phyloP scores from a whole-genome alignment of 202 grass and related monocot species.

The Hordeum pubiflorum region DNA sequence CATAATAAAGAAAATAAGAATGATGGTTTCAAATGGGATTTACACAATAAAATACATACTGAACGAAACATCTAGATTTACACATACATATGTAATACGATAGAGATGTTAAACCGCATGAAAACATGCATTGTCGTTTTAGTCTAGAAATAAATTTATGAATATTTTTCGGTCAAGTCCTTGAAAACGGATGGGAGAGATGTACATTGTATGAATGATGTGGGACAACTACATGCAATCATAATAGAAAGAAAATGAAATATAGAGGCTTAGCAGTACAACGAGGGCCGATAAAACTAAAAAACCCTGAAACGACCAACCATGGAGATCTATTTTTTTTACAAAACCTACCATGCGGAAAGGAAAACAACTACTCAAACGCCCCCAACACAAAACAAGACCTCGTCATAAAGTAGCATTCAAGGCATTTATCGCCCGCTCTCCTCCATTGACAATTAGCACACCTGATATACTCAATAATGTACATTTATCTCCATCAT shows the following conservation, averaged over 20 bases:
- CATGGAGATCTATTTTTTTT: not conserved
- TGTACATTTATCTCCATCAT: not conserved
- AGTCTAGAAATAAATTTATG: not conserved
- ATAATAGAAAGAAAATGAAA: too few relatives aligned
- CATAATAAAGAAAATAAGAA: not conserved
- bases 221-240: not conserved
- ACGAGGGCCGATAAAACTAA: not conserved
- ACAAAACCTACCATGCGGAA: not conserved
- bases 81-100: not conserved
- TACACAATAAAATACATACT: not conserved
- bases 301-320: not conserved
- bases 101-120: not conserved
- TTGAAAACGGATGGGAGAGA: not conserved
- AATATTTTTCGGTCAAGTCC: not conserved
- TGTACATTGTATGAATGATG: not conserved
- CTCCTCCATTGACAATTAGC: not conserved
- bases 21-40: not conserved
- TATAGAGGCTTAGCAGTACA: not conserved
- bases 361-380: not conserved
- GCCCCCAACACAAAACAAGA: not conserved
- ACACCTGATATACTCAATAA: not conserved
- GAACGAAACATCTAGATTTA: not conserved
- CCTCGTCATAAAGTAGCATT: not conserved
- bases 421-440: not conserved
- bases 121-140: not conserved